Conservation (phyloP, 805 yeast species). For the Tetrapisispora taiwanensis region DNA sequence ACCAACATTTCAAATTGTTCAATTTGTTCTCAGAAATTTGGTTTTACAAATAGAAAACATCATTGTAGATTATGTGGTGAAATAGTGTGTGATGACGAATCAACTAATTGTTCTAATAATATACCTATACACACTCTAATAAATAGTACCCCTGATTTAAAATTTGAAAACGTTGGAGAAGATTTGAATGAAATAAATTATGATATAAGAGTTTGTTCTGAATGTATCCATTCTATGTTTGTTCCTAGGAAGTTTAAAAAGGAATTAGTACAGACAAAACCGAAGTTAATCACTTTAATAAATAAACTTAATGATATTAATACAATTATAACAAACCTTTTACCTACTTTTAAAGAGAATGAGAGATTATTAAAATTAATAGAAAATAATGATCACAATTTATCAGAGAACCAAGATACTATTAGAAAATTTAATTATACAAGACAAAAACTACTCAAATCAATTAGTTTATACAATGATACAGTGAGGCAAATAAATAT, state of each 20-base stretch:
- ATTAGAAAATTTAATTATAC: constrained; percentile 31
- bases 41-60: constrained; percentile 58
- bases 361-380: constrained; percentile 18
- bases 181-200: constrained; percentile 21
- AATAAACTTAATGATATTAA: constrained; percentile 33
- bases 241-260: constrained; percentile 39
- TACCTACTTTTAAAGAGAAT: constrained; percentile 37
- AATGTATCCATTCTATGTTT: constrained; percentile 57
- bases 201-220: constrained; percentile 51
- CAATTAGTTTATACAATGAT: constrained; percentile 43
- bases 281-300: constrained; percentile 34
- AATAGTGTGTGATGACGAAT: constrained; percentile 63
- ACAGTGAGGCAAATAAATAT: constrained; percentile 37
- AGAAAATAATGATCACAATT: constrained; percentile 20
- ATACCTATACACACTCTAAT: constrained; percentile 39
- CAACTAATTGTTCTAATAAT: constrained; percentile 60
- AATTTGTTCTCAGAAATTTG: constrained; percentile 51
- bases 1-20: constrained; percentile 41
- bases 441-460: constrained; percentile 37
- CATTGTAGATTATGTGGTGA: constrained; percentile 87
- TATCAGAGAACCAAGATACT: constrained; percentile 7
- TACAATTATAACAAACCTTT: constrained; percentile 29
- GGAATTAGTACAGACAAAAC: constrained; percentile 30
- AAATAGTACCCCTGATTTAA: constrained; percentile 20
- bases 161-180: constrained; percentile 9